Evolutionary conservation across 345 rosid species (phyloP).

Genomic region (Geranium brycei): DNA sequence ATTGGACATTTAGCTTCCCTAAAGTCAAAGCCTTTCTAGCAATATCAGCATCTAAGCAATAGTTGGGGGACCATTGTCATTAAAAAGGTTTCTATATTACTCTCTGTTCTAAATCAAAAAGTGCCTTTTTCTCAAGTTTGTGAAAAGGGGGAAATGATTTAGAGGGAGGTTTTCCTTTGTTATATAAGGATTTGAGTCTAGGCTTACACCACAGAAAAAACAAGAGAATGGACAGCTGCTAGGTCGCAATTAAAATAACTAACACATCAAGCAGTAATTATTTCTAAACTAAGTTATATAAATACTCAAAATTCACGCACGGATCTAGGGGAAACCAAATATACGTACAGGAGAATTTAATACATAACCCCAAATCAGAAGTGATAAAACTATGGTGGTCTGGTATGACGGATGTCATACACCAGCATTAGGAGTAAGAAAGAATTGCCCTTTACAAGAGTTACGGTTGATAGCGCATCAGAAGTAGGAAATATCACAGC

Average conservation of each 20-base stretch:
- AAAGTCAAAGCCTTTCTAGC: not conserved
- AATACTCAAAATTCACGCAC: not conserved
- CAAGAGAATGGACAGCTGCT: not conserved
- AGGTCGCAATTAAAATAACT: not conserved
- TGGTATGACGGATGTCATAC: too few relatives aligned
- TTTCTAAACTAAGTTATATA: not conserved
- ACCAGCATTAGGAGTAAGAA: too few relatives aligned
- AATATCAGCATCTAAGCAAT: too few relatives aligned
- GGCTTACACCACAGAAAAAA: not conserved
- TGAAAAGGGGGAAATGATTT: not conserved
- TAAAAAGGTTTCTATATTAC: too few relatives aligned
- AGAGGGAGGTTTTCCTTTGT: not conserved
- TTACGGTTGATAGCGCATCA: too few relatives aligned
- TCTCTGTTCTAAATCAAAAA: too few relatives aligned
- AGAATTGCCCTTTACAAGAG: too few relatives aligned
- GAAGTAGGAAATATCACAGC: too few relatives aligned
- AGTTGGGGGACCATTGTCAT: too few relatives aligned
- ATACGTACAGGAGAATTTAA: not conserved
- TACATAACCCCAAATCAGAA: not conserved
- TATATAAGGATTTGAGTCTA: not conserved
- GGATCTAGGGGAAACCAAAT: not conserved
- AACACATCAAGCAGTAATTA: not conserved
- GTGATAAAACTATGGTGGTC: too few relatives aligned
- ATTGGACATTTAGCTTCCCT: not conserved
- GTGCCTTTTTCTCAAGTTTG: too few relatives aligned